Evolutionary conservation across 148 eudicot species (phyloP).

Genomic region (Pouteria glomerata): DNA sequence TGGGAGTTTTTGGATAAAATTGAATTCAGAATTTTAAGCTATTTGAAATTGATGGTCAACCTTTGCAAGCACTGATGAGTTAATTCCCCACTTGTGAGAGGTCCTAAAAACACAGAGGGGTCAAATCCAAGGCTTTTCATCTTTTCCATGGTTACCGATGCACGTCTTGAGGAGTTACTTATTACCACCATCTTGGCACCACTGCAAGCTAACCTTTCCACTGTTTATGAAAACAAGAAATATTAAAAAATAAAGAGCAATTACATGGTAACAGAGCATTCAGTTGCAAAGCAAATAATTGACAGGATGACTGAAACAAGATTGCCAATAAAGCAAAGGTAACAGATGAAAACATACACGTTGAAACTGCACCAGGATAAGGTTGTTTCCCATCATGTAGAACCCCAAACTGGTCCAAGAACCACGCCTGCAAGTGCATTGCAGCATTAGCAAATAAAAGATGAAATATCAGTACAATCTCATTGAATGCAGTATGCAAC

Average conservation of each 20-base stretch:
- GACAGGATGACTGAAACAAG: slow-evolving; percentile 15
- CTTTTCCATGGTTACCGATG: slow-evolving; percentile 76
- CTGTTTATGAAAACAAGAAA: slow-evolving; percentile 29
- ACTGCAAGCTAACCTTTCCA: slow-evolving; percentile 65
- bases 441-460: background rate
- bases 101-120: slow-evolving; percentile 75
- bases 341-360: slow-evolving; percentile 48
- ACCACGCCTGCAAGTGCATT: slow-evolving; percentile 72
- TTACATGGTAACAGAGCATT: background rate
- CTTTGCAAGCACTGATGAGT: slow-evolving; percentile 76
- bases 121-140: slow-evolving; percentile 81
- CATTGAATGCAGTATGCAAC: background rate
- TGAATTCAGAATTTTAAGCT: too few species aligned
- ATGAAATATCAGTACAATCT: background rate
- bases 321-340: slow-evolving; percentile 27
- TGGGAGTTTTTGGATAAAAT: too few species aligned
- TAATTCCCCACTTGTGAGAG: slow-evolving; percentile 91
- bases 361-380: slow-evolving; percentile 58
- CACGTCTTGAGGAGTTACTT: slow-evolving; percentile 91
- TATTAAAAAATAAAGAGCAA: too few species aligned
- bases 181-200: slow-evolving; percentile 93
- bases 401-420: slow-evolving; percentile 94
- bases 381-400: slow-evolving; percentile 96
- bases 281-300: background rate
- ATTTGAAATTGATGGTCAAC: slow-evolving; percentile 33